These are phyloP conservation scores for Dactylonectria estremocensis DNA, from an alignment of 2,329 filamentous ascomycete genomes.

Conservation along the genomic window DNA sequence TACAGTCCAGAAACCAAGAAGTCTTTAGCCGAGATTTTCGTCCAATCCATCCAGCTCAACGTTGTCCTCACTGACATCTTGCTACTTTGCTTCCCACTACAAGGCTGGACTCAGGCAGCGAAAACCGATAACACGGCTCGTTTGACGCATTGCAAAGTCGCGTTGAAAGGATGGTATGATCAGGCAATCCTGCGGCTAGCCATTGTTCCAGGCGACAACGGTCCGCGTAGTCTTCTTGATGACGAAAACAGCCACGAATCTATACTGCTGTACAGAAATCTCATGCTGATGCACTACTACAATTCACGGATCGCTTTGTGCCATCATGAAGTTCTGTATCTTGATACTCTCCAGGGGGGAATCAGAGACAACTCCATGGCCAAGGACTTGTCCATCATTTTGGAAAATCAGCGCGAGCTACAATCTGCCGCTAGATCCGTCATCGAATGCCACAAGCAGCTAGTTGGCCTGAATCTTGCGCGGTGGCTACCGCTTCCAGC, in stretches of 20 bases:
- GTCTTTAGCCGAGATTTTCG: conserved; percentile 19
- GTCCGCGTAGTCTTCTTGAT: not conserved
- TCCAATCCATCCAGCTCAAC: conserved; percentile 18
- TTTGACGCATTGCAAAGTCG: not conserved
- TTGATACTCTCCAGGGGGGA: not conserved
- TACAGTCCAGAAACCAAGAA: conserved; percentile 27
- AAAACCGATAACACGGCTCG: not conserved
- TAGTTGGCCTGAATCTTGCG: conserved; percentile 3
- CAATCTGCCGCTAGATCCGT: not conserved
- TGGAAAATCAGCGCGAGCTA: conserved; percentile 4
- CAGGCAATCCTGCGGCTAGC: not conserved
- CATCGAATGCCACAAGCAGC: not conserved
- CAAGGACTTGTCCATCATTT: not conserved
- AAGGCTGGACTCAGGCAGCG: not conserved
- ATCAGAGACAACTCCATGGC: not conserved
- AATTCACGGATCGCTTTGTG: not conserved
- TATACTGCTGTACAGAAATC: not conserved
- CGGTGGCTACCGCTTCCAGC: not conserved
- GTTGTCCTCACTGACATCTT: conserved; percentile 30
- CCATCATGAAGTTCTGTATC: not conserved
- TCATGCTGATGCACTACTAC: conserved; percentile 5
- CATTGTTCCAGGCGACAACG: not conserved
- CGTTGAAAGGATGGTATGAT: not conserved
- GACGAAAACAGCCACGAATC: conserved; percentile 2
- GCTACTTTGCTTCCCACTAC: conserved; percentile 2